These are phyloP conservation scores for Penicillium maclennaniae DNA, from an alignment of 495 filamentous ascomycete genomes.

Conservation along the genomic window DNA sequence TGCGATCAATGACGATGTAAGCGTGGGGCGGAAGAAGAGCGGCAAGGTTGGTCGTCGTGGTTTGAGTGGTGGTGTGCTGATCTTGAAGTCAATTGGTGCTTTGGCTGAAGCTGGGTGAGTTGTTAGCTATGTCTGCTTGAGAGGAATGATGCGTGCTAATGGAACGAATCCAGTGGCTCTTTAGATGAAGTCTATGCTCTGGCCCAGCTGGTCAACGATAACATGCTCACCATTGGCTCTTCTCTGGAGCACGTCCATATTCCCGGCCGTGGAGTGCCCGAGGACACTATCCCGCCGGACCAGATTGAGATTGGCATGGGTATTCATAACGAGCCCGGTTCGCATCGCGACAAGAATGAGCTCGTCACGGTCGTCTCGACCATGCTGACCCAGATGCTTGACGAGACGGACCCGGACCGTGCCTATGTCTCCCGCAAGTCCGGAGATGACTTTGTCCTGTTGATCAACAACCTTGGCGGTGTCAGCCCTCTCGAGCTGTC, in stretches of 20 bases:
- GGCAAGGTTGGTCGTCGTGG: constrained; percentile 92
- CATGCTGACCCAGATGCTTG: constrained; percentile 81
- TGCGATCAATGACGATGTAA: constrained; percentile 92
- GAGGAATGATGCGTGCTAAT: neutral
- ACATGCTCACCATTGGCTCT: constrained; percentile 81
- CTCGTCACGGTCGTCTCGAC: constrained; percentile 67
- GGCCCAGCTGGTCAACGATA: constrained; percentile 66
- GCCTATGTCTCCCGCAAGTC: constrained; percentile 67
- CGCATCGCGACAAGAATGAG: constrained; percentile 61
- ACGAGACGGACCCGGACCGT: constrained; percentile 73
- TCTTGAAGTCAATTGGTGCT: constrained; percentile 86
- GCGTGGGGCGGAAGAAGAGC: constrained; percentile 74
- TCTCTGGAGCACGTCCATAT: constrained; percentile 90
- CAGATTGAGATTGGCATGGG: constrained; percentile 98
- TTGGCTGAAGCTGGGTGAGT: constrained; percentile 68
- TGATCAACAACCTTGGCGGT: constrained; percentile 94
- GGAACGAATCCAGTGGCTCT: constrained; percentile 28
- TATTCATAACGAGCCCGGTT: constrained; percentile 95
- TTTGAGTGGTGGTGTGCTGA: constrained; percentile 84
- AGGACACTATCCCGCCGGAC: constrained; percentile 57
- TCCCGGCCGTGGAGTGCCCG: constrained; percentile 61
- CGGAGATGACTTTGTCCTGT: constrained; percentile 62
- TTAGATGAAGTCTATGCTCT: constrained; percentile 67
- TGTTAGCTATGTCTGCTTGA: neutral
- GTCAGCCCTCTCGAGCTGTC: constrained; percentile 85